Conservation (phyloP, 1,139 yeast species). For the Hansenula sp. region DNA sequence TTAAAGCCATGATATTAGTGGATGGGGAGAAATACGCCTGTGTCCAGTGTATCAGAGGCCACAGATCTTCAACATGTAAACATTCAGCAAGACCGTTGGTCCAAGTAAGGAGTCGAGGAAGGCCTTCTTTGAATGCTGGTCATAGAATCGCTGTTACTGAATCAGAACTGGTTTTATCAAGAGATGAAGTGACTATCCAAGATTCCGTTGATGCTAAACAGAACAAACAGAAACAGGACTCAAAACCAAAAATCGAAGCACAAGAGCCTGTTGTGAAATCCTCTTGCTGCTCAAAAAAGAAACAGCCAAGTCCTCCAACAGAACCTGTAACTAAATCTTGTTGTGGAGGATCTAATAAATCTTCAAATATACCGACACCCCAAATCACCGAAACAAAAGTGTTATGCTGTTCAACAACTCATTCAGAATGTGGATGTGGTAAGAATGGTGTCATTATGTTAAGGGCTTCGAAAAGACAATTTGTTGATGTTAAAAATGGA, state of each 20-base stretch:
- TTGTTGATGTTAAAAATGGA: conserved; percentile 42
- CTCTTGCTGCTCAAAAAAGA: neutral
- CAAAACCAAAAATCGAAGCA: neutral
- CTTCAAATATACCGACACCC: neutral
- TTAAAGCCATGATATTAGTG: conserved; percentile 63
- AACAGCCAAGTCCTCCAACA: neutral
- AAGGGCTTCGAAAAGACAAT: conserved; percentile 43
- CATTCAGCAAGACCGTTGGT: conserved; percentile 62
- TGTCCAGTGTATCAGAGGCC: conserved; percentile 89
- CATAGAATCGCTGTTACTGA: conserved; percentile 45
- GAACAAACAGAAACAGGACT: neutral
- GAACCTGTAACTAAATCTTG: no score
- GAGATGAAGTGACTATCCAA: conserved; percentile 13
- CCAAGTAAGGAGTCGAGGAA: conserved; percentile 51
- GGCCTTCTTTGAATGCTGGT: conserved; percentile 47
- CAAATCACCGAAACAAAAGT: neutral
- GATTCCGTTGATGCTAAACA: neutral
- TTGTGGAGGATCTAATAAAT: neutral
- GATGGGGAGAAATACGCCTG: conserved; percentile 89
- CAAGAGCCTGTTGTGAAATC: neutral
- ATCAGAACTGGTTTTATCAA: conserved; percentile 13
- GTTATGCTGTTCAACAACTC: conserved; percentile 2
- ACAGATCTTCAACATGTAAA: conserved; percentile 81
- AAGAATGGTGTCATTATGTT: conserved; percentile 32
- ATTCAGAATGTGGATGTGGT: conserved; percentile 9